Conservation (phyloP, 106 monocot species). For the Allium sativum region DNA sequence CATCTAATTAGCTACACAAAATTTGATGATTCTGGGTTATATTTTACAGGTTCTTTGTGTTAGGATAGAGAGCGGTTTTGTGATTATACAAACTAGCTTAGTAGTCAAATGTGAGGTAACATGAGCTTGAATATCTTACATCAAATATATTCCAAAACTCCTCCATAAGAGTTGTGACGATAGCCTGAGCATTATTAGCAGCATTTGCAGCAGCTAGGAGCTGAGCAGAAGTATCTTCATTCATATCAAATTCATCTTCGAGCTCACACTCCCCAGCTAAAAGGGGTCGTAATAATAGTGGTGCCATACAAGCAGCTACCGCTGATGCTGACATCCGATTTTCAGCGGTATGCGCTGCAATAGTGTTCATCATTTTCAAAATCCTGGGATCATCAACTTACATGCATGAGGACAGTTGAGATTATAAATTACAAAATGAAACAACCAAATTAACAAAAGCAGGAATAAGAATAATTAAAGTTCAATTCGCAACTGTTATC, state of each 20-base stretch:
- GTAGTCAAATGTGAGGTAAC: background rate
- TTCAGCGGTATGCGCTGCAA: slow-evolving; percentile 66
- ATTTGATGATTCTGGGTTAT: too few species aligned
- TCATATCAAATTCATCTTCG: slow-evolving; percentile 86
- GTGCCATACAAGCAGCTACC: slow-evolving; percentile 99
- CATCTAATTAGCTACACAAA: too few species aligned
- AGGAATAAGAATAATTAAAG: too few species aligned
- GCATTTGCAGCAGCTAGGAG: slow-evolving; percentile 99
- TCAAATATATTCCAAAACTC: slow-evolving; percentile 89
- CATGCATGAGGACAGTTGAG: background rate
- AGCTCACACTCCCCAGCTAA: slow-evolving; percentile 98
- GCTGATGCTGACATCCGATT: slow-evolving; percentile 96
- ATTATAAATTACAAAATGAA: background rate
- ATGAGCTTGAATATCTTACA: slow-evolving; percentile 36
- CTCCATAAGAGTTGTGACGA: slow-evolving; percentile 75
- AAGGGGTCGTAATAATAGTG: slow-evolving; percentile 87
- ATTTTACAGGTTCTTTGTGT: too few species aligned
- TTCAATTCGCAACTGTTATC: too few species aligned
- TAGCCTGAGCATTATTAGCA: slow-evolving; percentile 94
- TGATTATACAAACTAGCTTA: too few species aligned
- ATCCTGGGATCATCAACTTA: slow-evolving; percentile 32
- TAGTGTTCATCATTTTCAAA: slow-evolving; percentile 94
- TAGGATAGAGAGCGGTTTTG: too few species aligned
- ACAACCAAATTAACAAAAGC: background rate
- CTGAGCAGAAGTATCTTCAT: slow-evolving; percentile 83